A percentile compares a stretch with the other conserved stretches of the same genome.
These are phyloP conservation scores for Paraphoma sp. DNA, from an alignment of 2,329 filamentous ascomycete genomes.

Conservation along the genomic window DNA sequence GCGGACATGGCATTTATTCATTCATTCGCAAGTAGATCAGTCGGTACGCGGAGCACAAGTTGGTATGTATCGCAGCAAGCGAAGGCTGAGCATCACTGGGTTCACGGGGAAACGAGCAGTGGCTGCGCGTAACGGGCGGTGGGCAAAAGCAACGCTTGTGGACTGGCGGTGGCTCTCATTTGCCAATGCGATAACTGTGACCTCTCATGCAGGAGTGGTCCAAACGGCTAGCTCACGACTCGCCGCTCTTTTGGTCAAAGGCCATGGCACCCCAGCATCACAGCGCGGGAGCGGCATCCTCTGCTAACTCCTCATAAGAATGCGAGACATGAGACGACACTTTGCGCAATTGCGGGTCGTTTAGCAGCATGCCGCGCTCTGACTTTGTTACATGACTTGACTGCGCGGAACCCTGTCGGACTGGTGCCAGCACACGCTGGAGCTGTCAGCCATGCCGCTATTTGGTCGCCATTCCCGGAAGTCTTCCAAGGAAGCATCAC, in stretches of 20 bases:
- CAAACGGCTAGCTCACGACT: constrained; percentile 18
- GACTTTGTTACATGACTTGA: constrained; percentile 15
- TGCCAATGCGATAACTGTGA: constrained; percentile 15
- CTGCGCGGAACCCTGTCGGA: constrained; percentile 24
- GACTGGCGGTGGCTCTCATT: constrained; percentile 6
- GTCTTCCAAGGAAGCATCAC: constrained; percentile 19
- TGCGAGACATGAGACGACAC: constrained; percentile 16
- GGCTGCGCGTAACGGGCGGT: background rate
- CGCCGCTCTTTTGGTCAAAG: constrained; percentile 5
- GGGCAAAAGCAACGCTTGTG: background rate
- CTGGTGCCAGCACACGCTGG: constrained; percentile 23
- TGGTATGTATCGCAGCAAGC: background rate
- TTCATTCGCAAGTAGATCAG: background rate
- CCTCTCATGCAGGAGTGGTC: constrained; percentile 15
- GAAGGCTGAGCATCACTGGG: constrained; percentile 4
- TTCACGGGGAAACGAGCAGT: background rate
- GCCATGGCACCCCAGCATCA: constrained; percentile 10
- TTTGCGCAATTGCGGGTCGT: constrained; percentile 20
- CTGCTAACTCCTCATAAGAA: constrained; percentile 10
- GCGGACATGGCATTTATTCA: background rate
- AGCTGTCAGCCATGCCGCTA: constrained; percentile 16
- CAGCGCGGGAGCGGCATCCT: constrained; percentile 8
- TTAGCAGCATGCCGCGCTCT: constrained; percentile 29
- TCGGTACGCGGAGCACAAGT: background rate
- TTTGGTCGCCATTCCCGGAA: constrained; percentile 18